Percentiles rank a stretch among this genome's conserved stretches.
Evolutionary conservation across 257 asterid genomes (phyloP).

Genomic region (Coffea eugenioides): DNA sequence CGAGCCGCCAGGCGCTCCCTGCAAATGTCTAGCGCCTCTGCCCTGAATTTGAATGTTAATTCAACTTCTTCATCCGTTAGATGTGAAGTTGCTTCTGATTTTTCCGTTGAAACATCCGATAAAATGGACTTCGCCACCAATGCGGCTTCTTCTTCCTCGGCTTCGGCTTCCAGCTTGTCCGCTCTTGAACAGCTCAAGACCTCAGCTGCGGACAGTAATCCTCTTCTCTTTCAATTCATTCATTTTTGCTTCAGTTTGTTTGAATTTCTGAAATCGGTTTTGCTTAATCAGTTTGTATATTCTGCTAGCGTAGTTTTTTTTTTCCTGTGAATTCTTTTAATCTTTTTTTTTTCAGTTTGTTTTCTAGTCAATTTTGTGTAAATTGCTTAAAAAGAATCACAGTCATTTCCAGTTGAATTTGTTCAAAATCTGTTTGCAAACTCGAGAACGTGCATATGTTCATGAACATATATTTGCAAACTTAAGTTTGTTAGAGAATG

Average conservation of each 20-base stretch:
- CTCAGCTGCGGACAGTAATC: slow-evolving; percentile 77
- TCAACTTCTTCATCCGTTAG: slow-evolving; percentile 20
- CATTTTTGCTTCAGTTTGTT: neutral
- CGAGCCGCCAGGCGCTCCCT: slow-evolving; percentile 39
- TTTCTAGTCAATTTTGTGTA: neutral
- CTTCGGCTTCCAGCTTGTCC: slow-evolving; percentile 73
- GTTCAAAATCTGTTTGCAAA: neutral
- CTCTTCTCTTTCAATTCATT: neutral
- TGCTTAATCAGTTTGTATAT: neutral
- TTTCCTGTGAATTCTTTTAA: neutral
- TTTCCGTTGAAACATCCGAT: slow-evolving; percentile 35
- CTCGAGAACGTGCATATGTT: neutral
- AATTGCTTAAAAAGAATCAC: neutral
- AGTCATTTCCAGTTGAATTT: neutral
- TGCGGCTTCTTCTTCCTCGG: slow-evolving; percentile 51
- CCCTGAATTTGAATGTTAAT: slow-evolving; percentile 12
- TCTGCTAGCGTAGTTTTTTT: neutral
- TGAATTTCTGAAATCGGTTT: neutral
- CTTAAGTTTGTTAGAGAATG: neutral
- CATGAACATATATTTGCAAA: neutral
- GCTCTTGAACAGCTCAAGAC: slow-evolving; percentile 86
- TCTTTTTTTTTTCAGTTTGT: no score
- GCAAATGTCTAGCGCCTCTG: slow-evolving; percentile 14
- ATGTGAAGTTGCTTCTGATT: slow-evolving; percentile 54
- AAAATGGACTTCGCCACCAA: slow-evolving; percentile 31